Conservation (phyloP, 139 green algal genomes). For the Tetraselmis chui region DNA sequence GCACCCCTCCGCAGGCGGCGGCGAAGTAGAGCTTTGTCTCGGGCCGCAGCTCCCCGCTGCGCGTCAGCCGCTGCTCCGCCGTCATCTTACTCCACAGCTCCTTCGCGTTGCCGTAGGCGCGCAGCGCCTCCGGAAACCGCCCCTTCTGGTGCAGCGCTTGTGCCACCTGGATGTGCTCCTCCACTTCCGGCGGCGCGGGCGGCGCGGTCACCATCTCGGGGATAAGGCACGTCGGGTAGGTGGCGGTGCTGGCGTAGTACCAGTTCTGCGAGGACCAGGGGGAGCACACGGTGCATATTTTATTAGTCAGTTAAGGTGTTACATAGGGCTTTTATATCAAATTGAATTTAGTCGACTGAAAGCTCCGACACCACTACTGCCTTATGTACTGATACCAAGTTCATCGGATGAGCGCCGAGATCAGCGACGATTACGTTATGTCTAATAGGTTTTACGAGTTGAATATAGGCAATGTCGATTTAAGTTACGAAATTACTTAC, state of each 20-base stretch:
- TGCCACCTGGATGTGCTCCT: not conserved
- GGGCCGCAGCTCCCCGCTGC: not conserved
- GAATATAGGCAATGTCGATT: too few relatives aligned
- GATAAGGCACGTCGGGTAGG: not conserved
- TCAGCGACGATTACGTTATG: too few relatives aligned
- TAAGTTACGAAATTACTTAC: too few relatives aligned
- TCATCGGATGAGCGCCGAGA: too few relatives aligned
- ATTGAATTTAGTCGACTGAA: too few relatives aligned
- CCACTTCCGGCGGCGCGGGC: not conserved
- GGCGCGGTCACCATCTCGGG: not conserved
- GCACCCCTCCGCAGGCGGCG: not conserved
- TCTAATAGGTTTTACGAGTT: too few relatives aligned
- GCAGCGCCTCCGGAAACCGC: not conserved
- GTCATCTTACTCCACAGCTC: not conserved
- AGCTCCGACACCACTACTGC: too few relatives aligned
- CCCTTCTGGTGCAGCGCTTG: not conserved
- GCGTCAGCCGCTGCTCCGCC: not conserved
- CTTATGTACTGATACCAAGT: too few relatives aligned
- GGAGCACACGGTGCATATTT: too few relatives aligned
- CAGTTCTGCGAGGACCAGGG: not conserved
- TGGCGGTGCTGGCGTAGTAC: not conserved
- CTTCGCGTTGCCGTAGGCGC: not conserved
- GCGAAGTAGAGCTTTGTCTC: not conserved
- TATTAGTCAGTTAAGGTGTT: too few relatives aligned
- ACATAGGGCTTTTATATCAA: too few relatives aligned